phyloP scores from a whole-genome alignment of 1,284 basidiomycete genomes.

The Microbotryomycetes sp. region DNA sequence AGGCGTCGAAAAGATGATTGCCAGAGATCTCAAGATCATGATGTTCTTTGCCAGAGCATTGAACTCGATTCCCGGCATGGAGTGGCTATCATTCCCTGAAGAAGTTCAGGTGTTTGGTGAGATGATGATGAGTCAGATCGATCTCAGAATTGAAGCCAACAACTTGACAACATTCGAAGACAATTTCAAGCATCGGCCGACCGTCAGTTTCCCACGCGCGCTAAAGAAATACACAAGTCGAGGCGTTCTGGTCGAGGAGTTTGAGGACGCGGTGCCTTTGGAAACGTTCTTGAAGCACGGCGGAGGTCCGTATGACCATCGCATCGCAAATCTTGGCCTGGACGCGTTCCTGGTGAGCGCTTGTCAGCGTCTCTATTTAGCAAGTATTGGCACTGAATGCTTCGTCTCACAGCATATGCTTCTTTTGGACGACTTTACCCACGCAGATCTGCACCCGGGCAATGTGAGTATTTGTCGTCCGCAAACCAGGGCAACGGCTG shows the following conservation, averaged over 20 bases:
- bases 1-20: conserved; percentile 68
- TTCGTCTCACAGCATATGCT: conserved; percentile 77
- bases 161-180: conserved; percentile 79
- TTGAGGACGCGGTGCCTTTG: conserved; percentile 83
- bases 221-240: conserved; percentile 69
- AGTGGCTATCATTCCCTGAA: conserved; percentile 94
- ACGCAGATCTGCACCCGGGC: conserved; percentile 88
- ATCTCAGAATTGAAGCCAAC: conserved; percentile 81
- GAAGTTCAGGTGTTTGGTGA: conserved; percentile 89
- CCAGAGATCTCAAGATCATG: conserved; percentile 89
- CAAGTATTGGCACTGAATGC: background rate
- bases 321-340: conserved; percentile 84
- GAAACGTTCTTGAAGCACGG: conserved; percentile 83
- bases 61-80: conserved; percentile 80
- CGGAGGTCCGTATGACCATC: conserved; percentile 81
- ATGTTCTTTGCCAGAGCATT: conserved; percentile 78
- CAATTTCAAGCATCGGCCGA: conserved; percentile 69
- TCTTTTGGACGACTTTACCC: conserved; percentile 94
- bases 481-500: conserved; percentile 8
- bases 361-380: background rate
- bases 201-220: conserved; percentile 84
- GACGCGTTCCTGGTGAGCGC: conserved; percentile 83
- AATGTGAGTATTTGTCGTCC: conserved; percentile 66
- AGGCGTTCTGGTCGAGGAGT: conserved; percentile 86
- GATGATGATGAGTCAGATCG: conserved; percentile 97